These are phyloP conservation scores for Pluteus cervinus DNA, from an alignment of 768 basidiomycete species.

Conservation along the genomic window DNA sequence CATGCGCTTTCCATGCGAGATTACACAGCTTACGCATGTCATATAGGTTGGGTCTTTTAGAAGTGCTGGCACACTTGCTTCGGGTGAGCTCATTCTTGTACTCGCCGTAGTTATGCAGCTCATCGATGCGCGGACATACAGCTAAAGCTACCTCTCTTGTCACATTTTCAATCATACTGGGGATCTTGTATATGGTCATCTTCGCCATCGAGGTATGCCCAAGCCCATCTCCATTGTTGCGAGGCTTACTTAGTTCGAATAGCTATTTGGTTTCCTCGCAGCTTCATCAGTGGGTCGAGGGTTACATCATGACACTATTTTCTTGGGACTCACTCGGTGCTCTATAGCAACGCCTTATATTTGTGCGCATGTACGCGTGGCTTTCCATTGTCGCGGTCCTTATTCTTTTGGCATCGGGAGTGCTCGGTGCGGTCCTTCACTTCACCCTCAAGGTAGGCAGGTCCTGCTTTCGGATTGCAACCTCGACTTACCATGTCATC, in stretches of 20 bases:
- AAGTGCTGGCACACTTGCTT: slow-evolving; percentile 39
- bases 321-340: neutral
- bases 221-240: neutral
- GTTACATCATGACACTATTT: neutral
- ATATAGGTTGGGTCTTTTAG: slow-evolving; percentile 58
- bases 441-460: slow-evolving; percentile 56
- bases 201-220: slow-evolving; percentile 40
- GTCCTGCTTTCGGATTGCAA: neutral
- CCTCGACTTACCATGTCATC: neutral
- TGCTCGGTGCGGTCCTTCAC: slow-evolving; percentile 57
- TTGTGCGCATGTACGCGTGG: slow-evolving; percentile 54
- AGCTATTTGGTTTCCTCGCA: slow-evolving; percentile 46
- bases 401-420: slow-evolving; percentile 41
- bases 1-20: slow-evolving; percentile 4
- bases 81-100: slow-evolving; percentile 26
- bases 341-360: slow-evolving; percentile 44
- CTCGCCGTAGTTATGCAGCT: neutral
- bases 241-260: neutral
- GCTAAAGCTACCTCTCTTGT: slow-evolving; percentile 41
- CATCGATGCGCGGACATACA: slow-evolving; percentile 8
- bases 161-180: slow-evolving; percentile 53
- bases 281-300: slow-evolving; percentile 39
- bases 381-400: slow-evolving; percentile 41
- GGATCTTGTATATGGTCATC: slow-evolving; percentile 46
- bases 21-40: neutral